These are phyloP conservation scores for Ammopiptanthus mongolicus DNA, from an alignment of 306 rosid species.

Conservation along the genomic window DNA sequence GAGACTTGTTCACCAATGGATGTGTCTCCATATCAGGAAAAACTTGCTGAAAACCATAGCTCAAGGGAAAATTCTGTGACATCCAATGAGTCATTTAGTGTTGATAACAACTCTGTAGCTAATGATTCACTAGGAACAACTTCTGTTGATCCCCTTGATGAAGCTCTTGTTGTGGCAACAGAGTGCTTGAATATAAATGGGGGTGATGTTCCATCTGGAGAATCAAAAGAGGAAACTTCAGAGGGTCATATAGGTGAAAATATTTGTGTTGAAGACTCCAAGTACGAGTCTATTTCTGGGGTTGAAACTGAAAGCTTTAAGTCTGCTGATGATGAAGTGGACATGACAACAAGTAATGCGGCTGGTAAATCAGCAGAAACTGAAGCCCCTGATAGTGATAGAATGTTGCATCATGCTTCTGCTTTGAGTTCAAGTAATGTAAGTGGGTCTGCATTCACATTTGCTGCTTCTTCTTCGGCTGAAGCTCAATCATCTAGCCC, in stretches of 20 bases:
- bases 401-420: constrained; percentile 32
- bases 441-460: constrained; percentile 59
- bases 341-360: constrained; percentile 37
- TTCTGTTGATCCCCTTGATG: constrained; percentile 48
- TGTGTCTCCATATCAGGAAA: constrained; percentile 82
- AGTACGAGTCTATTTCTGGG: constrained; percentile 57
- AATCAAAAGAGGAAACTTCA: constrained; percentile 27
- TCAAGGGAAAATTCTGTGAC: constrained; percentile 59
- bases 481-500: constrained; percentile 54
- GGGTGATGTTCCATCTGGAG: constrained; percentile 24
- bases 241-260: constrained; percentile 22
- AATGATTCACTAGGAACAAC: constrained; percentile 33
- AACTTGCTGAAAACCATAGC: constrained; percentile 36
- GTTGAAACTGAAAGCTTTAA: constrained; percentile 82
- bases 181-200: constrained; percentile 42
- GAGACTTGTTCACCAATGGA: constrained; percentile 87
- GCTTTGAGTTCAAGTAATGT: constrained; percentile 45
- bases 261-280: constrained; percentile 35
- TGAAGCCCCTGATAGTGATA: constrained; percentile 39
- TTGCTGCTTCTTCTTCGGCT: constrained; percentile 68
- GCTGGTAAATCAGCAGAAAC: constrained; percentile 38
- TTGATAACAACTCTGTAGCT: constrained; percentile 24
- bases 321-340: constrained; percentile 70
- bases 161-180: constrained; percentile 56
- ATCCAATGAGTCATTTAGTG: constrained; percentile 49